Evolutionary conservation across 2,329 filamentous ascomycete genomes (phyloP).

Genomic region (Podosphaera fusca): DNA sequence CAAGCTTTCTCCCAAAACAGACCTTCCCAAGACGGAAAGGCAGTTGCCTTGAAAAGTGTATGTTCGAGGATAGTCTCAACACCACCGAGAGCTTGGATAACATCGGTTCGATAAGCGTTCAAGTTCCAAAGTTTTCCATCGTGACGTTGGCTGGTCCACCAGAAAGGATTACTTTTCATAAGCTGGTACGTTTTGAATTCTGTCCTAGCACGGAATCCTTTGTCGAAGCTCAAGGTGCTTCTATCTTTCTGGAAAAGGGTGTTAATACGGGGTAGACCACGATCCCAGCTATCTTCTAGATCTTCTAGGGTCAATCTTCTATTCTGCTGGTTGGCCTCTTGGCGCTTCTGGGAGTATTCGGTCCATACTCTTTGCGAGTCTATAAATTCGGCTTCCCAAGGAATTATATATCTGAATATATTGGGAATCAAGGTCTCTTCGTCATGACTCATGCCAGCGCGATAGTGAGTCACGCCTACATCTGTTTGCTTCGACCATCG

Average conservation of each 20-base stretch:
- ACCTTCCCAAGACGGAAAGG: conserved; percentile 92
- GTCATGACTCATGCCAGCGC: conserved; percentile 92
- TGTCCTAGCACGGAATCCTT: conserved; percentile 82
- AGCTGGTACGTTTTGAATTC: conserved; percentile 98
- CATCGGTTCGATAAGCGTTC: conserved; percentile 86
- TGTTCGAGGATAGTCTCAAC: conserved; percentile 97
- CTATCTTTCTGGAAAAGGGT: conserved; percentile 97
- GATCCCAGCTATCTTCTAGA: conserved; percentile 94
- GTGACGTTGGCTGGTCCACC: conserved; percentile 95
- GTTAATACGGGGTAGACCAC: conserved; percentile 91
- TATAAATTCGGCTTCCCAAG: conserved; percentile 97
- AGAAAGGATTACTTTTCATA: conserved; percentile 98
- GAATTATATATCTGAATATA: conserved; percentile 97
- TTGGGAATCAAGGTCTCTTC: conserved; percentile 96
- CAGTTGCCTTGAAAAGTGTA: conserved; percentile 88
- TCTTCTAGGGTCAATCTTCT: conserved; percentile 84
- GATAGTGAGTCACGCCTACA: conserved; percentile 87
- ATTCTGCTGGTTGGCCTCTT: conserved; percentile 95
- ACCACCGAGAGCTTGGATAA: conserved; percentile 73
- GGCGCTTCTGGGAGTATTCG: conserved; percentile 92
- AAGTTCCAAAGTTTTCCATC: conserved; percentile 96
- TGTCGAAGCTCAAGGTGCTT: conserved; percentile 92
- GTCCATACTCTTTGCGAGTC: conserved; percentile 98
- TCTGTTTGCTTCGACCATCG: conserved; percentile 97
- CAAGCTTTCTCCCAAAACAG: conserved; percentile 63